These are phyloP conservation scores for Erodium texanum DNA, from an alignment of 441 rosid genomes.

Conservation along the genomic window DNA sequence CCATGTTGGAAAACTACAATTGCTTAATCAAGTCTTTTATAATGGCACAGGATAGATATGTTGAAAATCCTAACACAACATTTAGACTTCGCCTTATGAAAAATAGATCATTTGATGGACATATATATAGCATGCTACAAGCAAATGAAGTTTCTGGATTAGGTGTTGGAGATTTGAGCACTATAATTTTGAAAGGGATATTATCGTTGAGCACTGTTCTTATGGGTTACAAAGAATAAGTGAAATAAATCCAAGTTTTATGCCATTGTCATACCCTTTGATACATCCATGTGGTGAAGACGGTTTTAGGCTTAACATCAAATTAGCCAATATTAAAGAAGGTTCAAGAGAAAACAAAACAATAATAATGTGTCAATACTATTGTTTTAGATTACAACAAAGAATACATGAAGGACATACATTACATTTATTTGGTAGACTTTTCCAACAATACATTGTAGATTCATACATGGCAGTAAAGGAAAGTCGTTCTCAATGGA, in stretches of 20 bases:
- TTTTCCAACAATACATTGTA: background rate
- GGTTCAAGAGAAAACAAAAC: background rate
- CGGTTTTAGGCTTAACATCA: background rate
- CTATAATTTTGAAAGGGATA: background rate
- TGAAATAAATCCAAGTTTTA: background rate
- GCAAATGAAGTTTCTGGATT: background rate
- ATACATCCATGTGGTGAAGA: background rate
- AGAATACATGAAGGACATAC: background rate
- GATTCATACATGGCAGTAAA: background rate
- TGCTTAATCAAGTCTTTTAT: background rate
- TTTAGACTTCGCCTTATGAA: background rate
- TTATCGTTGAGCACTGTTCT: background rate
- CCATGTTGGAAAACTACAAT: background rate
- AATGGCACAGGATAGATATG: background rate
- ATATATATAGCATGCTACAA: too few species aligned
- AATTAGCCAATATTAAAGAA: background rate
- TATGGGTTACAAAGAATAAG: background rate
- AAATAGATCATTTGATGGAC: background rate
- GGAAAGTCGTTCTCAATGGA: background rate
- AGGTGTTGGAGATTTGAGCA: background rate
- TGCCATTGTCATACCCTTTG: background rate
- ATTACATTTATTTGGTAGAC: background rate
- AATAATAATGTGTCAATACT: background rate
- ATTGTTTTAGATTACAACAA: background rate
- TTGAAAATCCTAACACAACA: background rate